Conservation (phyloP, 2,329 filamentous ascomycete species). For the Tolypocladium inflatum region DNA sequence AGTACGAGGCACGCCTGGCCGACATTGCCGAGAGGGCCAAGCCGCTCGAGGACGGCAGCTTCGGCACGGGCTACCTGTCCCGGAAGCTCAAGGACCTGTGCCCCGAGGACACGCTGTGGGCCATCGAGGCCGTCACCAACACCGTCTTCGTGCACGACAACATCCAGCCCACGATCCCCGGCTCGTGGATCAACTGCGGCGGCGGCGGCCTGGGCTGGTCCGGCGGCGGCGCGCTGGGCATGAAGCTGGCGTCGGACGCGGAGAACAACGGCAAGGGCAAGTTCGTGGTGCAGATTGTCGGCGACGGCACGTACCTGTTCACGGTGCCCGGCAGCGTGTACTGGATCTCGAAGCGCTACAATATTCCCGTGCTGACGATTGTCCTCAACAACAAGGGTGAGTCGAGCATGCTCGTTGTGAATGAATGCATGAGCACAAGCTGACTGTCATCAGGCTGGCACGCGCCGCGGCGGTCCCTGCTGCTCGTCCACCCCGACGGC, state of each 20-base stretch:
- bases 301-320: constrained; percentile 48
- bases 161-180: constrained; percentile 56
- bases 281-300: constrained; percentile 46
- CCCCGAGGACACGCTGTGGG: constrained; percentile 54
- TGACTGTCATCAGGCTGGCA: constrained; percentile 40
- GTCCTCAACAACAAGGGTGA: constrained; percentile 47
- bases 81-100: constrained; percentile 20
- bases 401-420: not conserved
- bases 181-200: constrained; percentile 73
- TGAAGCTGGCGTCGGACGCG: constrained; percentile 56
- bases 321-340: constrained; percentile 44
- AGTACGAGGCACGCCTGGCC: constrained; percentile 49
- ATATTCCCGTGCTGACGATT: constrained; percentile 44
- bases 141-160: constrained; percentile 60
- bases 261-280: constrained; percentile 34
- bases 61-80: constrained; percentile 30
- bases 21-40: constrained; percentile 46
- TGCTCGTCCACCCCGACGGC: constrained; percentile 50
- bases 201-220: constrained; percentile 76
- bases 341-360: constrained; percentile 45
- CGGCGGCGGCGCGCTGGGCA: constrained; percentile 64
- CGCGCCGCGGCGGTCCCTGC: constrained; percentile 45
- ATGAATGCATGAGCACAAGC: not conserved
- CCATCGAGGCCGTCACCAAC: constrained; percentile 70
- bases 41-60: constrained; percentile 48